These are phyloP conservation scores for Angomonas deanei DNA, from an alignment of 208 protist species.

Conservation along the genomic window DNA sequence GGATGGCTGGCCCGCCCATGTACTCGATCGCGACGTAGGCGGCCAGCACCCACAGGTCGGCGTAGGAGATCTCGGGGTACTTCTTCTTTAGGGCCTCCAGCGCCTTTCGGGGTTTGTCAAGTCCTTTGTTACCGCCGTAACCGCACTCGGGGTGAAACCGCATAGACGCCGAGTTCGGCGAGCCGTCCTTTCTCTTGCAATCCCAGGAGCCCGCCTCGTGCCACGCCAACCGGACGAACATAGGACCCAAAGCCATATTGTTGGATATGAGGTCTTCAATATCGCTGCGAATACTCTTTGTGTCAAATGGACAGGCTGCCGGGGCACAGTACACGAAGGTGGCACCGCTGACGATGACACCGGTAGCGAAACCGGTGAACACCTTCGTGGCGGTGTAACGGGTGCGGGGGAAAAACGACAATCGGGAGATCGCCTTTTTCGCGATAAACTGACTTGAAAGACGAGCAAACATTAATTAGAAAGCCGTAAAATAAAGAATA, in stretches of 20 bases:
- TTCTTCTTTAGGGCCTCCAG: conserved; percentile 88
- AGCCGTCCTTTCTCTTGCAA: conserved; percentile 50
- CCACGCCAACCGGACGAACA: conserved; percentile 73
- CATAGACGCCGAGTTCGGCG: conserved; percentile 71
- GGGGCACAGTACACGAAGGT: conserved; percentile 32
- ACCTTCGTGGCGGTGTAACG: too few relatives aligned
- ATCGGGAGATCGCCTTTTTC: too few relatives aligned
- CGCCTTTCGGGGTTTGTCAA: conserved; percentile 67
- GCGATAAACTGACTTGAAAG: too few relatives aligned
- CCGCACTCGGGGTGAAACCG: conserved; percentile 72
- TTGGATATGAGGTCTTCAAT: conserved; percentile 51
- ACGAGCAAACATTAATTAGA: too few relatives aligned
- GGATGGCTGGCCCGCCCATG: conserved; percentile 87
- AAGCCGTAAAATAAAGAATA: too few relatives aligned
- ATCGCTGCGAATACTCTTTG: conserved; percentile 31
- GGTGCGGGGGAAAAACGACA: too few relatives aligned
- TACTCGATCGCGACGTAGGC: conserved; percentile 88
- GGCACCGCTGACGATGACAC: conserved; percentile 29
- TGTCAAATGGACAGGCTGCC: conserved; percentile 48
- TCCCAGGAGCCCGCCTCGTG: conserved; percentile 71
- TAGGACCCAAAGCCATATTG: conserved; percentile 46
- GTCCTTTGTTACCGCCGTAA: conserved; percentile 83
- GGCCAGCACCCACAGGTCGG: conserved; percentile 90
- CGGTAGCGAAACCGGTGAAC: conserved; percentile 39
- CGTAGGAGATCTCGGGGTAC: conserved; percentile 88